These are phyloP conservation scores for Chlorella variabilis DNA, from an alignment of 163 green algal genomes.

Conservation along the genomic window DNA sequence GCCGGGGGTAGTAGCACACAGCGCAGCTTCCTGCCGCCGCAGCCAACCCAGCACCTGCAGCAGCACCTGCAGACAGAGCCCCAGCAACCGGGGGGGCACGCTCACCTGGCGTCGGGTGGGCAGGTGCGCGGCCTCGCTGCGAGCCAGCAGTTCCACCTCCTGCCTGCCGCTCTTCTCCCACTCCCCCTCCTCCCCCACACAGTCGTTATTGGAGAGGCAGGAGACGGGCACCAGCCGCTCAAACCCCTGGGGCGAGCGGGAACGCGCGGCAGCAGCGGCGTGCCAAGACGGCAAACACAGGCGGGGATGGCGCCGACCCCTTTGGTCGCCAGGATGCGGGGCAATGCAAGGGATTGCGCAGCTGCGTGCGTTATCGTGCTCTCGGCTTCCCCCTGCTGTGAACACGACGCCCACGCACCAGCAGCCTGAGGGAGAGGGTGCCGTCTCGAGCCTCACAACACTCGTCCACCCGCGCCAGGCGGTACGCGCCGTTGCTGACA, in stretches of 20 bases:
- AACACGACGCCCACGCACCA: background rate
- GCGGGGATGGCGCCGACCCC: too few relatives aligned
- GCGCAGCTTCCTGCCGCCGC: too few relatives aligned
- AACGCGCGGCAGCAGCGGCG: too few relatives aligned
- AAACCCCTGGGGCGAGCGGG: background rate
- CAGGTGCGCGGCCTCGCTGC: background rate
- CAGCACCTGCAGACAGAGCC: too few relatives aligned
- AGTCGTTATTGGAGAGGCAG: constrained; percentile 3
- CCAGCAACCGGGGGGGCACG: background rate
- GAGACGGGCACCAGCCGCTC: background rate
- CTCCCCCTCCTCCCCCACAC: background rate
- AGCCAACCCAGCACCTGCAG: too few relatives aligned
- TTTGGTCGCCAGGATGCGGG: too few relatives aligned
- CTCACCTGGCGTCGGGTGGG: background rate
- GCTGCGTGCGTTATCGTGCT: too few relatives aligned
- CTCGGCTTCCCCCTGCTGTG: background rate
- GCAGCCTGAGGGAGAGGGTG: background rate
- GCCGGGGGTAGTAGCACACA: too few relatives aligned
- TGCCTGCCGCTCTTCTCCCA: background rate
- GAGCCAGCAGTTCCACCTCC: background rate
- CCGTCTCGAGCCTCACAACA: background rate
- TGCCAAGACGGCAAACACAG: too few relatives aligned
- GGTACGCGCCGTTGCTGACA: background rate
- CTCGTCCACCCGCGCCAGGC: background rate
- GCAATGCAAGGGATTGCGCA: background rate